Percentiles rank a stretch among this genome's conserved stretches.
Conservation (phyloP, 225 moss, liverwort and hornwort species). For the Thuidium tamariscinum region DNA sequence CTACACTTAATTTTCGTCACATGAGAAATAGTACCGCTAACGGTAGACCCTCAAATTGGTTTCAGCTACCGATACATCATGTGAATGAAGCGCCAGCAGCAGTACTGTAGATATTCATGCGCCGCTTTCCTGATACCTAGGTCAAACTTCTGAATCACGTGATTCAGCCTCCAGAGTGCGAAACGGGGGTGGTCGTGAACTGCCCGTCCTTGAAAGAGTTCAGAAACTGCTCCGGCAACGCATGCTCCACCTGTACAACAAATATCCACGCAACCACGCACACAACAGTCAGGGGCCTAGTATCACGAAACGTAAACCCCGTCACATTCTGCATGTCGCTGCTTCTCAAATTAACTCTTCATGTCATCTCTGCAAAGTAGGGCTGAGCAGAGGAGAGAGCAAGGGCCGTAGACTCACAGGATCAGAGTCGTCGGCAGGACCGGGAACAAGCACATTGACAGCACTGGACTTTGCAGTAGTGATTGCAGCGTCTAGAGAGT, state of each 20-base stretch:
- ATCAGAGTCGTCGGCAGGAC: conserved; percentile 58
- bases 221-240: conserved; percentile 96
- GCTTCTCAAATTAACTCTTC: neutral
- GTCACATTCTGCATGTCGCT: neutral
- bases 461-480: conserved; percentile 99
- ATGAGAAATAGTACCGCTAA: neutral
- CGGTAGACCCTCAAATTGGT: neutral
- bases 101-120: neutral
- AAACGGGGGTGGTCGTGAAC: conserved; percentile 82
- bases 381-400: neutral
- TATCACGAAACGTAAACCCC: neutral
- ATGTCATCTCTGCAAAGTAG: neutral
- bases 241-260: conserved; percentile 75
- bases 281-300: neutral
- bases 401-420: conserved; percentile 30
- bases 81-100: neutral
- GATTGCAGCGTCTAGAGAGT: conserved; percentile 56
- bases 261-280: neutral
- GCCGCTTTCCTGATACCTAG: neutral
- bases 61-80: neutral
- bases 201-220: conserved; percentile 74
- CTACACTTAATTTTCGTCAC: neutral
- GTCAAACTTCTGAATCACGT: neutral
- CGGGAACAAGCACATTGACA: conserved; percentile 85
- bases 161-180: conserved; percentile 84